phyloP scores from a whole-genome alignment of 805 yeast genomes.

The Starmerella geochares region DNA sequence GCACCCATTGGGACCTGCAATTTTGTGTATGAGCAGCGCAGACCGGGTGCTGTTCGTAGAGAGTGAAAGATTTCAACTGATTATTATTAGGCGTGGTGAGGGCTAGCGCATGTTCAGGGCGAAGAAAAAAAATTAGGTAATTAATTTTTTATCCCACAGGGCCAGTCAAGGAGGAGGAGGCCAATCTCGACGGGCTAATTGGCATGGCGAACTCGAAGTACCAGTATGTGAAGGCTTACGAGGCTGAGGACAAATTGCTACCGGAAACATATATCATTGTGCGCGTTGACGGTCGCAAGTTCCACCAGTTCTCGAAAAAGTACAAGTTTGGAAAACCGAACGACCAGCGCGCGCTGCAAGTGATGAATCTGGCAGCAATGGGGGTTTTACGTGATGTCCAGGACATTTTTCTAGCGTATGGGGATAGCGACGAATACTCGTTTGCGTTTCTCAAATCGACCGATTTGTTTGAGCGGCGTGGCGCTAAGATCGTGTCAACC shows the following conservation, averaged over 20 bases:
- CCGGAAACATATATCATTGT: conserved; percentile 76
- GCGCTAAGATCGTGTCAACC: conserved; percentile 66
- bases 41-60: background rate
- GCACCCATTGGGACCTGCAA: conserved; percentile 9
- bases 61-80: conserved; percentile 6
- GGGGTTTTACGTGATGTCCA: conserved; percentile 53
- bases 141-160: background rate
- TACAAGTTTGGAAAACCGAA: conserved; percentile 83
- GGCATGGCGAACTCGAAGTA: conserved; percentile 67
- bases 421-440: conserved; percentile 91
- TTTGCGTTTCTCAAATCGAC: conserved; percentile 60
- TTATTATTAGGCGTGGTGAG: background rate
- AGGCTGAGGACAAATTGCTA: conserved; percentile 57
- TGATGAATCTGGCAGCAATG: conserved; percentile 75
- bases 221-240: conserved; percentile 79
- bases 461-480: conserved; percentile 71
- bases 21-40: no score
- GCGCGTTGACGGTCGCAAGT: conserved; percentile 87
- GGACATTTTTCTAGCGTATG: conserved; percentile 75
- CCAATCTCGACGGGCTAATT: background rate
- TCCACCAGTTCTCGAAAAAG: conserved; percentile 62
- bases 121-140: conserved; percentile 7
- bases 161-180: no score
- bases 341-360: conserved; percentile 59
- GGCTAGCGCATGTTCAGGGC: background rate